Evolutionary conservation across 148 eudicot genomes (phyloP), one percentile per base, ranked within the genome.

Genomic region (Rhododendron ovatum): DNA sequence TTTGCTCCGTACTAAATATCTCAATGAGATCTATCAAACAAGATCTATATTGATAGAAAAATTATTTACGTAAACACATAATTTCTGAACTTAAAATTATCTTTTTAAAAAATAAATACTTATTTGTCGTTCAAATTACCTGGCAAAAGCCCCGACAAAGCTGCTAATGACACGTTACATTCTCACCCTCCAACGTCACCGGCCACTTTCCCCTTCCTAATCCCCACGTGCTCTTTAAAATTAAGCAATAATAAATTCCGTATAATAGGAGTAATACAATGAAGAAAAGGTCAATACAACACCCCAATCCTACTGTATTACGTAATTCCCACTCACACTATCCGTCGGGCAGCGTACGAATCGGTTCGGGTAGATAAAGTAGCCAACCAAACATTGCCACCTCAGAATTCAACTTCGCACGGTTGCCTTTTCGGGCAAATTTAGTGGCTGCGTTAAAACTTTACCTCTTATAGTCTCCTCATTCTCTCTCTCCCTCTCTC

Each of bases 91-190:
- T 30, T 30, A 30, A 30, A 30, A 30, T 30, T 30, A 30, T 0
- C 0, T 30, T 30, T 30, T 30, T 30, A 30, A 30, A 30, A 30
- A 30, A 30, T 30, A 30, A 30, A 30, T 30, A 30, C 0, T 30
- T 30, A 30, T 30, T 30, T 30, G 0, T 30, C 30, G 30, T 30
- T 30, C 48, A 45, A 12, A 86, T 43, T 82, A 41, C 28, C 28
- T 37, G 85, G 76, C 84, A 84, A 88, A 33, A 53, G 39, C 45
- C 61, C 86, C 90, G 87, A 86, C 87, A 86, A 88, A 55, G 45
- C n/a, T 71, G 79, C 48, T 11, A 65, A 84, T 33, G 18, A 84
- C 91, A 86, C 91, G 88, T 89, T 86, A 51, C 86, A 17, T 22
- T 75, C 78, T 59, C 51, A 2, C 13, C 53, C 50, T 28, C 76